These are phyloP conservation scores for Aspergillus sp. DNA, from an alignment of 2,329 filamentous ascomycete genomes.

Conservation along the genomic window DNA sequence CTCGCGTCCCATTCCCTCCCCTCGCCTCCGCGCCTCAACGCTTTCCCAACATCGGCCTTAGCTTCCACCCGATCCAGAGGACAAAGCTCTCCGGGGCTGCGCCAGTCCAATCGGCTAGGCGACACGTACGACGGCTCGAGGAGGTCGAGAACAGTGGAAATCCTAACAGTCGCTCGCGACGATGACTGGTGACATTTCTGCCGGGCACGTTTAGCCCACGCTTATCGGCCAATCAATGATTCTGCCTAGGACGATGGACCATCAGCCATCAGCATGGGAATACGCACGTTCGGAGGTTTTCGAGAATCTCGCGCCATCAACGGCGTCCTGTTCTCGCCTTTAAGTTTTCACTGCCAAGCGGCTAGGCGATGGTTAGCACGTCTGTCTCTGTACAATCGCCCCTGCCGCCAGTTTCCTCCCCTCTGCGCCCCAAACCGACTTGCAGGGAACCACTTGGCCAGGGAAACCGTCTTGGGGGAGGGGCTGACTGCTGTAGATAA, in stretches of 20 bases:
- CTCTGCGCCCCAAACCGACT: constrained; percentile 44
- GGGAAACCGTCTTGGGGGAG: constrained; percentile 29
- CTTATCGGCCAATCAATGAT: constrained; percentile 18
- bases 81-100: constrained; percentile 12
- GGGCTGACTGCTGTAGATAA: constrained; percentile 42
- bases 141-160: constrained; percentile 8
- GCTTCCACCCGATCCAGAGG: constrained; percentile 12
- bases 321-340: not conserved
- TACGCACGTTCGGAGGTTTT: constrained; percentile 8
- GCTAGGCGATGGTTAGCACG: not conserved
- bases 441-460: constrained; percentile 48
- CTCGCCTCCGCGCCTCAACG: constrained; percentile 5
- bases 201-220: constrained; percentile 7
- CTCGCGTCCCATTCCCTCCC: not conserved
- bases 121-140: constrained; percentile 6
- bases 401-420: constrained; percentile 42
- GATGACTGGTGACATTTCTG: constrained; percentile 14
- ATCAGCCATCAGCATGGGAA: not conserved
- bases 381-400: constrained; percentile 37
- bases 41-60: constrained; percentile 16
- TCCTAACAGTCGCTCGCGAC: constrained; percentile 2
- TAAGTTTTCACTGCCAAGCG: not conserved
- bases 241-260: not conserved
- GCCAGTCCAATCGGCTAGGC: constrained; percentile 13
- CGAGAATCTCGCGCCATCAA: constrained; percentile 14